Percentiles rank a stretch among this genome's conserved stretches.
Conservation (phyloP, 2,329 filamentous ascomycete species). For the Beauveria sp. region DNA sequence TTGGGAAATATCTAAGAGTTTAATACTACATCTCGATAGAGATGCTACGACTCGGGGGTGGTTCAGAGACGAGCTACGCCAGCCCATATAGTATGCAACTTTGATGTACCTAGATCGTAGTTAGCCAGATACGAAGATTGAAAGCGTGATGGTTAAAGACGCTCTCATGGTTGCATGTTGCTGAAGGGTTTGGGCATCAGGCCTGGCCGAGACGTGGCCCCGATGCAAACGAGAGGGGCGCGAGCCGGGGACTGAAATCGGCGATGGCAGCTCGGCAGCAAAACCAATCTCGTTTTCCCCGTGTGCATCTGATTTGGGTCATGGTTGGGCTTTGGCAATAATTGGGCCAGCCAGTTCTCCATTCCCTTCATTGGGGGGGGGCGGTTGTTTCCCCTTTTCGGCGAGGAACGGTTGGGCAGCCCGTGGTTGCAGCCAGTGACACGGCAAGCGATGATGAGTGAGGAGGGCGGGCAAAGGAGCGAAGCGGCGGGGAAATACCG, state of each 20-base stretch:
- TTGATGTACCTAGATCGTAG: no score
- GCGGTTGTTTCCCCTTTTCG: no score
- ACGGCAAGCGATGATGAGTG: no score
- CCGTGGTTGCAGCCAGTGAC: no score
- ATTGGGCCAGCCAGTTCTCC: not conserved
- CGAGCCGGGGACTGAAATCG: not conserved
- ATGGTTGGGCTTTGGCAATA: not conserved
- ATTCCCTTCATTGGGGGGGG: no score
- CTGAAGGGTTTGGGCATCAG: not conserved
- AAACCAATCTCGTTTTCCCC: not conserved
- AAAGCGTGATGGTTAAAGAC: not conserved
- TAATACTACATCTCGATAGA: not conserved
- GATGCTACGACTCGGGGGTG: not conserved
- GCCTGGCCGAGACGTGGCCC: not conserved
- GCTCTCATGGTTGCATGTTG: not conserved
- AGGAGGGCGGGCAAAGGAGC: no score
- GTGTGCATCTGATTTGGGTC: not conserved
- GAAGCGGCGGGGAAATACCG: no score
- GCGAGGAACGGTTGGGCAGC: not conserved
- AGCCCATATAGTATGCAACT: not conserved
- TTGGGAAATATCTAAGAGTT: not conserved
- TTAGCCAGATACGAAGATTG: no score
- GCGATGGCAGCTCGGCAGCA: not conserved
- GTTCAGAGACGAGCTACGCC: no score
- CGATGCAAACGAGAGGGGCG: not conserved